Conservation (phyloP, 1,139 yeast genomes). For the Saccharomyces hybrid region DNA sequence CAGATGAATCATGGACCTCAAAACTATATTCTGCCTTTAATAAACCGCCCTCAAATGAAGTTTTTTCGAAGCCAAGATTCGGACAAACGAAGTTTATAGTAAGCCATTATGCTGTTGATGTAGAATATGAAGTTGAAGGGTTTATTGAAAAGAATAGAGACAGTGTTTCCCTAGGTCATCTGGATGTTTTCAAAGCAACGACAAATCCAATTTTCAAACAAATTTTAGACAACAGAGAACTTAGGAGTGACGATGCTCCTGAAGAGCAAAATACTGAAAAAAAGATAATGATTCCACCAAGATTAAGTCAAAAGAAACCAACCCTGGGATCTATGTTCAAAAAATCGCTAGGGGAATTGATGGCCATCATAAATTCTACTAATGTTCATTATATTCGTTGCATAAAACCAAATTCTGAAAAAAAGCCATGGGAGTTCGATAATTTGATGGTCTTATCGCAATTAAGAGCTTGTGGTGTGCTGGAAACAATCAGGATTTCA, state of each 20-base stretch:
- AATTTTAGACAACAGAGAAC: slow-evolving; percentile 48
- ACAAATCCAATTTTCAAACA: slow-evolving; percentile 56
- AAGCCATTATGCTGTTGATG: slow-evolving; percentile 91
- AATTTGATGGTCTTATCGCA: slow-evolving; percentile 93
- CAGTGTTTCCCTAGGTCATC: slow-evolving; percentile 92
- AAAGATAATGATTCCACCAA: slow-evolving; percentile 29
- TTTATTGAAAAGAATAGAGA: slow-evolving; percentile 96
- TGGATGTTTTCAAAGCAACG: slow-evolving; percentile 72
- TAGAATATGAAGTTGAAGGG: slow-evolving; percentile 86
- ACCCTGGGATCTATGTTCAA: slow-evolving; percentile 94
- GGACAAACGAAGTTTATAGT: slow-evolving; percentile 89
- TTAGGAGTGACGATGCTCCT: slow-evolving; percentile 35
- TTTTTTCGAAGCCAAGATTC: slow-evolving; percentile 89
- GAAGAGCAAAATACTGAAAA: slow-evolving; percentile 25
- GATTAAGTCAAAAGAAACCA: slow-evolving; percentile 66
- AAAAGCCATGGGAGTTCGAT: slow-evolving; percentile 93
- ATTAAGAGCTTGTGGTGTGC: slow-evolving; percentile 95
- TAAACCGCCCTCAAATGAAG: slow-evolving; percentile 68
- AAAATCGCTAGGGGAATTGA: slow-evolving; percentile 82
- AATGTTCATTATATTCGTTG: slow-evolving; percentile 96
- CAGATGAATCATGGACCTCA: slow-evolving; percentile 86
- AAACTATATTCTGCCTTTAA: slow-evolving; percentile 83
- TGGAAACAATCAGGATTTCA: slow-evolving; percentile 91
- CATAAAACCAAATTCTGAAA: slow-evolving; percentile 91
- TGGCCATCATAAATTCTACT: slow-evolving; percentile 88